These are phyloP conservation scores for Fusarium sp. DNA, from an alignment of 2,329 filamentous ascomycete species.

Conservation along the genomic window DNA sequence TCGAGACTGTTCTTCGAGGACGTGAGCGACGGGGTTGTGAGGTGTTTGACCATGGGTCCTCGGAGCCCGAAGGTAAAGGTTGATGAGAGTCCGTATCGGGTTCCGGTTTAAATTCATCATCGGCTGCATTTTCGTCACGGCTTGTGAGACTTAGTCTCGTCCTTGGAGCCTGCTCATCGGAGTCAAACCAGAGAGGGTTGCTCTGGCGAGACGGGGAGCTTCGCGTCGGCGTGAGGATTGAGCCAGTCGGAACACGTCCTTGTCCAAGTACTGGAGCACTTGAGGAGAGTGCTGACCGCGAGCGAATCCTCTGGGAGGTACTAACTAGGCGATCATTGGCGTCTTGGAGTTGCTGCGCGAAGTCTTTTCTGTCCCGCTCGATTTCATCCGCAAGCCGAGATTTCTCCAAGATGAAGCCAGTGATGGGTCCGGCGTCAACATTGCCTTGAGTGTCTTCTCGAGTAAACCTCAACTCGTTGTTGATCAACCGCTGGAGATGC, in stretches of 20 bases:
- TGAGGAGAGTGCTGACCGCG: not conserved
- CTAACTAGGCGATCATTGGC: not conserved
- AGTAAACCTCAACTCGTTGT: not conserved
- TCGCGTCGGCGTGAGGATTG: conserved; percentile 11
- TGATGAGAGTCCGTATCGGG: not conserved
- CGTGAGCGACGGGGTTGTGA: not conserved
- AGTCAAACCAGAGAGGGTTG: not conserved
- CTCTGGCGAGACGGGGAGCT: conserved; percentile 1
- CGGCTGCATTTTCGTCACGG: too few species aligned
- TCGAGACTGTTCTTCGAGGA: not conserved
- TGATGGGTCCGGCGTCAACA: not conserved
- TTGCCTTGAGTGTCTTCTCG: conserved; percentile 8
- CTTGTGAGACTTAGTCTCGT: too few species aligned
- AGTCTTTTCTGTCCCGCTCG: not conserved
- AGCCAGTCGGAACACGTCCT: not conserved
- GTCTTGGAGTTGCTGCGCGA: not conserved
- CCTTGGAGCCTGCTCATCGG: too few species aligned
- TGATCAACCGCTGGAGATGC: not conserved
- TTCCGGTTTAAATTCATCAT: too few species aligned
- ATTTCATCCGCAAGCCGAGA: conserved; percentile 1
- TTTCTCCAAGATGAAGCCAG: not conserved
- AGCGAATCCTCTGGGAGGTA: not conserved
- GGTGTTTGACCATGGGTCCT: not conserved
- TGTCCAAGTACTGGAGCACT: not conserved
- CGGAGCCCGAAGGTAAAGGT: not conserved